Evolutionary conservation across 1,284 basidiomycete genomes (phyloP), one percentile per base, ranked within the genome.

Genomic region (Apiotrichum gracile): DNA sequence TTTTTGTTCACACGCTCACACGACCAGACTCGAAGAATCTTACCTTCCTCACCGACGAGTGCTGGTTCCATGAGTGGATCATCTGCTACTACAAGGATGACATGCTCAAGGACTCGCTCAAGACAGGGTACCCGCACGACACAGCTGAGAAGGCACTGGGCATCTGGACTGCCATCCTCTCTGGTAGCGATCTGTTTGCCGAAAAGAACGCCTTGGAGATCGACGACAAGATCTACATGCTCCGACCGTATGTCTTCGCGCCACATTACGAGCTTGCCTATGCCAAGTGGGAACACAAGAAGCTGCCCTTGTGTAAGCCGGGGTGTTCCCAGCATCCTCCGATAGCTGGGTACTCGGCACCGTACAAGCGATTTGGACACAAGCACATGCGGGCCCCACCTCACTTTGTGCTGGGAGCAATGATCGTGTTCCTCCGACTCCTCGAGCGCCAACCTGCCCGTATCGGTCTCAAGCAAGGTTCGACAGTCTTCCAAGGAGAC

Each of bases 221-320:
- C n/a, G 78, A 79, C 50, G 75, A 79, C 56, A 76, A 76, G 60
- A 73, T 79, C 52, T 80, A 79, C 57, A 73, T 79, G 22, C 65
- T 79, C 19, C 70, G 78, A 16, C 79, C 79, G 0, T 80, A 74
- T 54, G 78, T 79, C 14, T 79, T 81, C 61, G 78, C 77, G 0
- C 78, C 78, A 12, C 63, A 75, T 68, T 80, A 79, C 59, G 75
- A 78, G 37, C 68, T 77, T 10, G 75, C 63, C 43, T 70, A 75
- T 54, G 78, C 74, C 0, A 76, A 77, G 0, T 80, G 78, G 78
- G 70, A 72, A 17, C 62, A 74, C 55, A 67, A 65, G 10, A 48
- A 55, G 7, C 61, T 78, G 7, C 77, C 76, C 0, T 58, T 75
- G 14, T 67, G 69, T 48, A 38, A 52, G 6, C 51, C 61, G 1